phyloP scores from a whole-genome alignment of 805 yeast species.

The Kregervanrija fluxuum region DNA sequence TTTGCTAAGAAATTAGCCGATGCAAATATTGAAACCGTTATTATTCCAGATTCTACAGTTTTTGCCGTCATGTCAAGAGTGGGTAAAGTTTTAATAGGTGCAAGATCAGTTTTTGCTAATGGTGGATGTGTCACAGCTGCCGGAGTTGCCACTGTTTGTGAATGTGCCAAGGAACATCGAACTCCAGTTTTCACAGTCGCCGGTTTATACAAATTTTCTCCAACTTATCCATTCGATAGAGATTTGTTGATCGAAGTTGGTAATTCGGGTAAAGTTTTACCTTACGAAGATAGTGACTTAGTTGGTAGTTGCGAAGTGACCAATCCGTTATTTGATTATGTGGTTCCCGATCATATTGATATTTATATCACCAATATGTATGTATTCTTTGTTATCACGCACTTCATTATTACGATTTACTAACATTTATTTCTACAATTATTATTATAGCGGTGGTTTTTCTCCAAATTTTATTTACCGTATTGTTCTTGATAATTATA shows the following conservation, averaged over 20 bases:
- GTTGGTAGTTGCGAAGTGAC: constrained; percentile 73
- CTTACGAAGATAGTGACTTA: constrained; percentile 61
- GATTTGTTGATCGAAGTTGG: constrained; percentile 86
- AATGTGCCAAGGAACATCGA: constrained; percentile 88
- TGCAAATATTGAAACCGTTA: constrained; percentile 81
- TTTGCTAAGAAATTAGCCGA: constrained; percentile 76
- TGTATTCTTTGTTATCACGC: constrained; percentile 15
- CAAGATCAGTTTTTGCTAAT: constrained; percentile 88
- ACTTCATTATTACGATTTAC: no score
- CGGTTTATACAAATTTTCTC: constrained; percentile 88
- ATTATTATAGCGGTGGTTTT: constrained; percentile 61
- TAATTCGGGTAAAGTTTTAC: constrained; percentile 81
- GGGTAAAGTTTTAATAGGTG: constrained; percentile 91
- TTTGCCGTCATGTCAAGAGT: constrained; percentile 96
- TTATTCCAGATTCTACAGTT: constrained; percentile 88
- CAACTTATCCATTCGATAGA: constrained; percentile 83
- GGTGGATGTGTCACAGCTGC: constrained; percentile 90
- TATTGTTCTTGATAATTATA: constrained; percentile 89
- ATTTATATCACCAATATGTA: constrained; percentile 84
- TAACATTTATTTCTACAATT: constrained; percentile 3
- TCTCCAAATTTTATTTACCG: constrained; percentile 95
- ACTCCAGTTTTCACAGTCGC: constrained; percentile 97
- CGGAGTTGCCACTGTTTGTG: constrained; percentile 90
- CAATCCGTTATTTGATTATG: constrained; percentile 85
- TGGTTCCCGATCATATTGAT: constrained; percentile 90